Evolutionary conservation across 2,329 filamentous ascomycete species (phyloP).

Genomic region (Zymoseptoria pseudotritici): DNA sequence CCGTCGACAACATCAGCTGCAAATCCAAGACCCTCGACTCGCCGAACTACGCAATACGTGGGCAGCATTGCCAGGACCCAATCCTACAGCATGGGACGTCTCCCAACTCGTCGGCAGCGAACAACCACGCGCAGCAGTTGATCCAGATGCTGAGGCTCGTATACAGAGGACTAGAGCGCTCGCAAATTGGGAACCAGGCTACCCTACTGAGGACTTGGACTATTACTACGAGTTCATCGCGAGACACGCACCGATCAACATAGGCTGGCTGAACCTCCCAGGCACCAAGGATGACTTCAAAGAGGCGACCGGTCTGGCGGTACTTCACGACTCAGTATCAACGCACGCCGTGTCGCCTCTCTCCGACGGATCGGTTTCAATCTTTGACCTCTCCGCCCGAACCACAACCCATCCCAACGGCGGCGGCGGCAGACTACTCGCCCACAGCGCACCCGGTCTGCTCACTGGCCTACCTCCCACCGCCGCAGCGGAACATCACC

Average conservation of each 20-base stretch:
- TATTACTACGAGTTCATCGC: constrained; percentile 91
- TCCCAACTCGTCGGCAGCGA: constrained; percentile 13
- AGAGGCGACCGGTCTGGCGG: constrained; percentile 66
- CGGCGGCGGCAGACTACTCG: constrained; percentile 52
- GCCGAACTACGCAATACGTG: constrained; percentile 36
- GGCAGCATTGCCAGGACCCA: constrained; percentile 24
- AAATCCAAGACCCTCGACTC: constrained; percentile 36
- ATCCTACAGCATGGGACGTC: constrained; percentile 19
- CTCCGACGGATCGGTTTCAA: constrained; percentile 77
- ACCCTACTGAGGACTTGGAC: constrained; percentile 61
- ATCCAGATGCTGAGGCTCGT: constrained; percentile 13
- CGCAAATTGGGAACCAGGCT: constrained; percentile 77
- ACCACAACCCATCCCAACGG: constrained; percentile 13
- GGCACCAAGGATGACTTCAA: constrained; percentile 37
- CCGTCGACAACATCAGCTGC: constrained; percentile 40
- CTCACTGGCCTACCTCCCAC: constrained; percentile 52
- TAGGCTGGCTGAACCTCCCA: constrained; percentile 70
- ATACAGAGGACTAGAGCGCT: constrained; percentile 46
- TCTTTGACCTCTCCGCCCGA: constrained; percentile 59
- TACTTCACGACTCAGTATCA: constrained; percentile 48
- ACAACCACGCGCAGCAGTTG: constrained; percentile 9
- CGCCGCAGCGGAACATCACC: constrained; percentile 35
- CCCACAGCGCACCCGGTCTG: constrained; percentile 58
- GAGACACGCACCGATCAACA: constrained; percentile 62
- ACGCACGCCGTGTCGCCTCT: constrained; percentile 66